A percentile compares a stretch with the other conserved stretches of the same genome.
phyloP scores from a whole-genome alignment of 768 basidiomycete genomes.

The Filobasidium floriforme region DNA sequence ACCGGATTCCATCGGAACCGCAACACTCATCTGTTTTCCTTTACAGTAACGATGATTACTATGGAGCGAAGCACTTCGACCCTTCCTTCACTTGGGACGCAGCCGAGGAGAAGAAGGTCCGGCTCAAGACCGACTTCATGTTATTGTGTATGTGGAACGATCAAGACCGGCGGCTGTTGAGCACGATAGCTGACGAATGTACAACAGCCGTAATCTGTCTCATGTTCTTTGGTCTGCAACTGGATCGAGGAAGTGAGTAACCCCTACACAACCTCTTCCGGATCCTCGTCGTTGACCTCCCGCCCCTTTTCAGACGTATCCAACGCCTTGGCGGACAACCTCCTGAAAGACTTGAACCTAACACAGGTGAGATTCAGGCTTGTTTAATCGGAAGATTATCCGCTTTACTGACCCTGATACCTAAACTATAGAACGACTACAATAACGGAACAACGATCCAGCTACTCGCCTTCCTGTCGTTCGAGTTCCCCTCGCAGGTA shows the following conservation, averaged over 20 bases:
- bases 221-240: constrained; percentile 9
- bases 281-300: too few species aligned
- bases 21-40: background rate
- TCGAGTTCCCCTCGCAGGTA: constrained; percentile 24
- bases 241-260: constrained; percentile 18
- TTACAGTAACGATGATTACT: background rate
- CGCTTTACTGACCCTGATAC: too few species aligned
- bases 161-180: too few species aligned
- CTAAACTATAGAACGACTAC: constrained; percentile 13
- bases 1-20: background rate
- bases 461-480: constrained; percentile 9
- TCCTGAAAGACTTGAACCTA: constrained; percentile 19
- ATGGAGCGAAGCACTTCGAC: constrained; percentile 6
- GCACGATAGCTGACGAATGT: background rate
- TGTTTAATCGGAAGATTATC: too few species aligned
- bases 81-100: constrained; percentile 10
- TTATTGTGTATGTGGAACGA: constrained; percentile 6
- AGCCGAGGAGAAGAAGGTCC: constrained; percentile 5
- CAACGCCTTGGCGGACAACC: constrained; percentile 18
- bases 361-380: constrained; percentile 4
- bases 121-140: constrained; percentile 8
- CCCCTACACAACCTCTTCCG: background rate
- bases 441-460: constrained; percentile 20
- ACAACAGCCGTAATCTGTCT: constrained; percentile 10
- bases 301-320: background rate